Conservation (phyloP, 2,329 filamentous ascomycete species). For the Penicillium expansum region DNA sequence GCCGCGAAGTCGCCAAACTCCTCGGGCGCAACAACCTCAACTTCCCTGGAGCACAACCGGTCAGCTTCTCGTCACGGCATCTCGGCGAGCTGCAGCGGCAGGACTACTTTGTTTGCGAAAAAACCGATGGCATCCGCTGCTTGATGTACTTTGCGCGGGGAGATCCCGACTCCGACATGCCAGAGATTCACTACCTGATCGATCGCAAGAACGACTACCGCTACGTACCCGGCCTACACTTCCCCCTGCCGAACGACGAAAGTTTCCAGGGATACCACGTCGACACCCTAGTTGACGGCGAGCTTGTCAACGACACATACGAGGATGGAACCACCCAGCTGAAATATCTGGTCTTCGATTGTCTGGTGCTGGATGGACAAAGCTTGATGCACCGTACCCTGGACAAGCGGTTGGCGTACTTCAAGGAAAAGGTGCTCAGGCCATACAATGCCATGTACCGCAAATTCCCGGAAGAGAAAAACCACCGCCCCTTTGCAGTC, state of each 20-base stretch:
- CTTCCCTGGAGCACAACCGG: slow-evolving; percentile 91
- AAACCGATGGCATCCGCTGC: slow-evolving; percentile 93
- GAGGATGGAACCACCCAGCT: slow-evolving; percentile 66
- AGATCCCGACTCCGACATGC: slow-evolving; percentile 54
- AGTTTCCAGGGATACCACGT: slow-evolving; percentile 66
- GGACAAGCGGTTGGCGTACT: slow-evolving; percentile 85
- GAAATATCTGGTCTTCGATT: slow-evolving; percentile 91
- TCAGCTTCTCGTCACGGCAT: slow-evolving; percentile 82
- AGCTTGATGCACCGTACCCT: slow-evolving; percentile 74
- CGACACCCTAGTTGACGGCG: slow-evolving; percentile 83
- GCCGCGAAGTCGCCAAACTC: slow-evolving; percentile 69
- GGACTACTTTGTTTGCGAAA: slow-evolving; percentile 98
- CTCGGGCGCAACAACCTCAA: slow-evolving; percentile 65
- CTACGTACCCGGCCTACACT: slow-evolving; percentile 75
- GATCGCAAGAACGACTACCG: slow-evolving; percentile 98
- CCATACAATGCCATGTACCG: slow-evolving; percentile 72
- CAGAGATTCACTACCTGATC: slow-evolving; percentile 84
- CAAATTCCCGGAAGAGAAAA: slow-evolving; percentile 68
- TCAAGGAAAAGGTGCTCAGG: slow-evolving; percentile 74
- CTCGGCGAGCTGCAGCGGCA: slow-evolving; percentile 74
- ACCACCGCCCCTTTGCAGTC: slow-evolving; percentile 73
- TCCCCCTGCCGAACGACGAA: slow-evolving; percentile 67
- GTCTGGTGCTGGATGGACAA: slow-evolving; percentile 74
- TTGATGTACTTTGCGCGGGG: slow-evolving; percentile 77
- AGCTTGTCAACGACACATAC: slow-evolving; percentile 82